A percentile compares a stretch with the other conserved stretches of the same genome.
phyloP scores from a whole-genome alignment of 148 eudicot genomes.

The Cornus controversa region DNA sequence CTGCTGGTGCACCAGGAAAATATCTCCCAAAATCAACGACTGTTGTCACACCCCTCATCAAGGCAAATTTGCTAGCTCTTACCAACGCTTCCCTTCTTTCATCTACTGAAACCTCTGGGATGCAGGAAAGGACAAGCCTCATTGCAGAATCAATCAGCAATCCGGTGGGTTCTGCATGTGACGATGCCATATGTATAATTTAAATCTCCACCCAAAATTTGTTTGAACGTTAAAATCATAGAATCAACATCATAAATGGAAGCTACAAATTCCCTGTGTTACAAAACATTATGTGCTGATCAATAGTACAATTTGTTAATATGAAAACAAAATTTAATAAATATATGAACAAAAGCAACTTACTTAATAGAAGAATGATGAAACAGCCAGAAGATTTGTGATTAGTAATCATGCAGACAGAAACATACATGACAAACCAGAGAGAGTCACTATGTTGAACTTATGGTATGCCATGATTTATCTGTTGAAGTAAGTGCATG shows the following conservation, averaged over 20 bases:
- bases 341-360: background rate
- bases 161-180: conserved; percentile 79
- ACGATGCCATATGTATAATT: conserved; percentile 10
- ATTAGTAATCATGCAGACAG: background rate
- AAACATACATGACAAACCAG: background rate
- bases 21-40: conserved; percentile 95
- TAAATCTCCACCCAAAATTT: background rate
- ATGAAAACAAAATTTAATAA: no score
- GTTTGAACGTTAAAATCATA: background rate
- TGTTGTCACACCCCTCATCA: conserved; percentile 87
- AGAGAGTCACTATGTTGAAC: conserved; percentile 1
- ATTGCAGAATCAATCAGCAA: conserved; percentile 92
- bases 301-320: background rate
- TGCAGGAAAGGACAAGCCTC: conserved; percentile 52
- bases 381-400: conserved; percentile 8
- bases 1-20: conserved; percentile 72
- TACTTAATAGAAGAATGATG: conserved; percentile 1
- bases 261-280: background rate
- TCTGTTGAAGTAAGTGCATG: background rate
- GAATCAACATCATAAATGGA: background rate
- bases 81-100: conserved; percentile 80
- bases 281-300: background rate
- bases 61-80: conserved; percentile 74
- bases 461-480: background rate
- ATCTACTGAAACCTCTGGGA: conserved; percentile 69